These are phyloP conservation scores for Spathaspora hagerdaliae DNA, from an alignment of 805 yeast species.

Conservation along the genomic window DNA sequence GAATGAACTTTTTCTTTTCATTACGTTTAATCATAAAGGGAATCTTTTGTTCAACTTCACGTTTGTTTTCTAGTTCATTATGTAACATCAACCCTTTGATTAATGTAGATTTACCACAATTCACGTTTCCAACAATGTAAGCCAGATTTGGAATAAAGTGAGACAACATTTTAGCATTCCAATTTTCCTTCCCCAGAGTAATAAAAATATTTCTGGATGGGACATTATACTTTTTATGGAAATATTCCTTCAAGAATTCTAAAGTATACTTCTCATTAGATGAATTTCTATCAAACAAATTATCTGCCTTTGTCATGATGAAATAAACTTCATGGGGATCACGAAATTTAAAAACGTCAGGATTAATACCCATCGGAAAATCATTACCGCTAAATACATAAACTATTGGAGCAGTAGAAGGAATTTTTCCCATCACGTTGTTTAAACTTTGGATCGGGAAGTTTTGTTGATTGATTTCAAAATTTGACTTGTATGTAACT, in stretches of 20 bases:
- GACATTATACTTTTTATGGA: conserved; percentile 26
- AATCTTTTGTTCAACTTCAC: conserved; percentile 21
- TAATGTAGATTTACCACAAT: conserved; percentile 66
- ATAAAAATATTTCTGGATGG: conserved; percentile 40
- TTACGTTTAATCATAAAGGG: conserved; percentile 4
- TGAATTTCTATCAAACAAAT: conserved; percentile 32
- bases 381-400: conserved; percentile 66
- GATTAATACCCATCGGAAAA: conserved; percentile 61
- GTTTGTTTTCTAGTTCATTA: conserved; percentile 9
- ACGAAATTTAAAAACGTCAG: conserved; percentile 28
- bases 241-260: conserved; percentile 29
- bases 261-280: conserved; percentile 21
- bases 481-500: conserved; percentile 42
- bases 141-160: conserved; percentile 33
- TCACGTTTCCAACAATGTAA: conserved; percentile 62
- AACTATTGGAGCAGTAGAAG: conserved; percentile 43
- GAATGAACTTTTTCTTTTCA: conserved; percentile 8
- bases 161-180: conserved; percentile 44
- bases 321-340: conserved; percentile 34
- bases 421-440: conserved; percentile 28
- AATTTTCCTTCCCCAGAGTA: conserved; percentile 48
- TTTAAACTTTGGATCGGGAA: conserved; percentile 20
- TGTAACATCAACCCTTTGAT: conserved; percentile 42
- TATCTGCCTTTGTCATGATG: conserved; percentile 43
- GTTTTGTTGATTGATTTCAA: conserved; percentile 25